These are phyloP conservation scores for Colletotrichum salicis DNA, from an alignment of 2,329 filamentous ascomycete genomes.

Conservation along the genomic window DNA sequence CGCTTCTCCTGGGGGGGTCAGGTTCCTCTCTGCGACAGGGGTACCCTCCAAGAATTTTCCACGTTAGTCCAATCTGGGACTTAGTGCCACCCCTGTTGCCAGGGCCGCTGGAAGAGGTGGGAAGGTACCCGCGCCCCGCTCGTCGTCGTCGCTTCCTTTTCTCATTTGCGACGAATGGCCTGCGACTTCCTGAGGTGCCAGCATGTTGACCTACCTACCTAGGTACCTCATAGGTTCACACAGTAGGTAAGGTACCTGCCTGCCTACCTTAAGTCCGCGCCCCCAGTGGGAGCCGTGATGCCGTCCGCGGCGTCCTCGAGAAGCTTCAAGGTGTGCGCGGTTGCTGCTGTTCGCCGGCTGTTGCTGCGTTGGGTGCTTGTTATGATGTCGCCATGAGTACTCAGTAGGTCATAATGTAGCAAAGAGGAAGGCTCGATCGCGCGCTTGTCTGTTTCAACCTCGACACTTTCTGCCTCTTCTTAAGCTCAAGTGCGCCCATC, in stretches of 20 bases:
- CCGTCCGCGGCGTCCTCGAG: not conserved
- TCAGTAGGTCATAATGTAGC: not conserved
- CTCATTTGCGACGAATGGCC: slow-evolving; percentile 25
- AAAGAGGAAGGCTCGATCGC: slow-evolving; percentile 7
- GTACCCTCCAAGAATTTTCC: slow-evolving; percentile 1
- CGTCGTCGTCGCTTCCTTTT: slow-evolving; percentile 6
- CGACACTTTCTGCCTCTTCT: slow-evolving; percentile 3
- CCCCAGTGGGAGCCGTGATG: slow-evolving; percentile 22
- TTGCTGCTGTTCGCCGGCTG: slow-evolving; percentile 14
- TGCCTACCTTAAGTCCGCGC: not conserved
- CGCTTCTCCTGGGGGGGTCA: slow-evolving; percentile 19
- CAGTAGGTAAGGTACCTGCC: not conserved
- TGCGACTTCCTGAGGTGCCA: not conserved
- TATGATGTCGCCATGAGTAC: slow-evolving; percentile 15
- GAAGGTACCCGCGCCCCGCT: not conserved
- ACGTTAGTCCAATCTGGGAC: not conserved
- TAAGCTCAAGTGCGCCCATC: slow-evolving; percentile 6
- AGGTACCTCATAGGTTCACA: too few species aligned
- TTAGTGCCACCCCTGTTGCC: slow-evolving; percentile 22
- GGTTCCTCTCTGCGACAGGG: slow-evolving; percentile 31
- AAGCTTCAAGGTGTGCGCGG: slow-evolving; percentile 10
- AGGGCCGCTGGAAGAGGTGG: slow-evolving; percentile 18
- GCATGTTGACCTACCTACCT: too few species aligned
- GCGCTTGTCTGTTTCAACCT: slow-evolving; percentile 6
- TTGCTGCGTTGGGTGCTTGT: slow-evolving; percentile 25